Evolutionary conservation across 139 green algal genomes (phyloP), one percentile per base, ranked within the genome.

Genomic region (Choricystis sp.): DNA sequence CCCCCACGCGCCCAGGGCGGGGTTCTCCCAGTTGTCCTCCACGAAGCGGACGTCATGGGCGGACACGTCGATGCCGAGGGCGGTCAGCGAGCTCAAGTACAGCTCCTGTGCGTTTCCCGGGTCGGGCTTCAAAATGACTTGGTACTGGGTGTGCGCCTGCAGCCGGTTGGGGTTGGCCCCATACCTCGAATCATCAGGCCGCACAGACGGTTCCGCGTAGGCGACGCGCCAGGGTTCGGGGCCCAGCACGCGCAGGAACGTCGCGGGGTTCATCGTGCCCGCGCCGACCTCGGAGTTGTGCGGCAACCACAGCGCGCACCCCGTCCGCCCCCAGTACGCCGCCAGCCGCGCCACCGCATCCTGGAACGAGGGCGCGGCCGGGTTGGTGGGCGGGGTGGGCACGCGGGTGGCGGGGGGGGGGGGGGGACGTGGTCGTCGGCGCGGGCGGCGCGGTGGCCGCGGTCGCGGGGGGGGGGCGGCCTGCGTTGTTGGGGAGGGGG

Each of bases 181-280:
- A 68, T 97, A 99, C 20, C 93, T 79, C 57, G 78, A 90, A 80
- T 99, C 94, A 68, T 99, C 94, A 3, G 94, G 93, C 3, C 94
- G 83, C 30, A 98, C 82, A 58, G 78, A 92, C 2, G 94, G 94
- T 79, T 99, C 94, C 2, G 84, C 67, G 67, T 99, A 99, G 26
- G 58, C 72, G 49, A 94, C 89, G 57, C 88, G 89, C 91, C 91
- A 97, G 24, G 87, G 86, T 81, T 97, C 91, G 1, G 91, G 91
- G 0, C 91, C 91, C 60, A 90, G 69, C 9, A 92, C 85, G 21
- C 93, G 76, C 55, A 99, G 76, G 69, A 97, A 99, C 19, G 94
- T 99, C 58, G 90, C 88, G 2, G 94, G 94, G 75, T 99, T 99
- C 94, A 99, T 99, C 26, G 94, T 99, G 66, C 94, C 94, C 23